Percentiles rank a stretch among this genome's conserved stretches.
These are phyloP conservation scores for Eremothecium coryli DNA, from an alignment of 1,139 yeast genomes.

Conservation along the genomic window DNA sequence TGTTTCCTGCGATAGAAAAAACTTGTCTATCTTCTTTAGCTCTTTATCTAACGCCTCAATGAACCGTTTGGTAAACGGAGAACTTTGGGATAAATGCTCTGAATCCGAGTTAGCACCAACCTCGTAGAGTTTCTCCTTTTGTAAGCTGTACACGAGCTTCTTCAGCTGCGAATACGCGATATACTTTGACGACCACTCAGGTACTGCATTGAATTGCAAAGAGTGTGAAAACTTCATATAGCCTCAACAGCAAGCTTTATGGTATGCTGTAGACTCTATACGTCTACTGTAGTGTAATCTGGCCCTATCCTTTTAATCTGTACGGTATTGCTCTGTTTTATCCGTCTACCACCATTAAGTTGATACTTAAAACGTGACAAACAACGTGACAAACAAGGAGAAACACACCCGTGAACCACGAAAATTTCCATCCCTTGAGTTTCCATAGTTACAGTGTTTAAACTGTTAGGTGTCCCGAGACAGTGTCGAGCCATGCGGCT, in stretches of 20 bases:
- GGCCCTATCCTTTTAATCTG: too few relatives aligned
- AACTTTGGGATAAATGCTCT: constrained; percentile 15
- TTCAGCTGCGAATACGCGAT: constrained; percentile 64
- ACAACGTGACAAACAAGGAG: too few relatives aligned
- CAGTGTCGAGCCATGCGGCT: too few relatives aligned
- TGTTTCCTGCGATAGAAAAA: constrained; percentile 47
- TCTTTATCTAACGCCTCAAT: constrained; percentile 49
- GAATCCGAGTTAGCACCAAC: constrained; percentile 8
- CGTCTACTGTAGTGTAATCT: too few relatives aligned
- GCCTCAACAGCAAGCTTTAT: too few relatives aligned
- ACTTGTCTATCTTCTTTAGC: constrained; percentile 49
- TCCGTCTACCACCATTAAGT: neutral
- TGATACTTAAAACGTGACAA: too few relatives aligned
- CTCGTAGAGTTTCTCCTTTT: constrained; percentile 43
- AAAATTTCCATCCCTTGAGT: too few relatives aligned
- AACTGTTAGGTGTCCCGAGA: too few relatives aligned
- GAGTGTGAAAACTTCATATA: constrained; percentile 67
- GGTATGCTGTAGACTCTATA: too few relatives aligned
- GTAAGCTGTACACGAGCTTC: constrained; percentile 55
- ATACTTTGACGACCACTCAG: constrained; percentile 70
- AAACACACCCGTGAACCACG: too few relatives aligned
- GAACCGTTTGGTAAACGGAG: constrained; percentile 29
- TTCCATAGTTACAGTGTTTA: too few relatives aligned
- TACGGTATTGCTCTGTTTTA: too few relatives aligned
- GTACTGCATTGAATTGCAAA: constrained; percentile 66